Base-by-base conservation (phyloP, 768 basidiomycete genomes). In the Lentinula sp. region DNA sequence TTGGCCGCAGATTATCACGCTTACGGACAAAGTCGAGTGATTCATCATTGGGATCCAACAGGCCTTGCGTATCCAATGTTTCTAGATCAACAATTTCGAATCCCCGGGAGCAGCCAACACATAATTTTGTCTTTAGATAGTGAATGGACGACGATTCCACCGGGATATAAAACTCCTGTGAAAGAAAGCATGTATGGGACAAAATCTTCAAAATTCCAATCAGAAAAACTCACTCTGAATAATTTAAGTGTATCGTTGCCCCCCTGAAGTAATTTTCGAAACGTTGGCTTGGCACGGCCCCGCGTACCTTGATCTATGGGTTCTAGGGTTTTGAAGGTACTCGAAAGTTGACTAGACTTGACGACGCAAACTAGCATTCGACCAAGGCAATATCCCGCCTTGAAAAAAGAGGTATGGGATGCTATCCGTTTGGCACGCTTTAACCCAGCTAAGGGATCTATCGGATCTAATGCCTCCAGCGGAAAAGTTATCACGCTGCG, bases 41-140 rank as follows among this genome's bases (percentile, higher is more conserved):
- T 62, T 85, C 83, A 69, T 99, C 97, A 10, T 86, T 84, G 0
- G 96, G 97, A 74, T 99, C 97, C 57, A 99, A 80, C 66, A 99
- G 72, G 3, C 93, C 93, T 75, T 98, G 96, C 45, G 96, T 98
- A 71, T 99, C 97, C 74, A 99, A 76, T 62, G 89, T 95, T 73
- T 98, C 95, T 42, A 98, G 82, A 72, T 99, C 97, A 64, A 99
- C 93, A 65, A 99, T 98, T 76, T 98, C 97, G 71, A 99, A 98
- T 16, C 97, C 97, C 68, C 93, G 90, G 9, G 95, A 92, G 70
- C 95, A 96, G 1, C 96, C 97, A 13, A 99, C 93, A 71, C 97
- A 99, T 65, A 99, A 84, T 75, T 90, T 91, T 51, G 96, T 97
- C 79, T 96, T 97, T 65, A 99, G 80, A 77, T 96, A 98, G 74